phyloP scores from a whole-genome alignment of 305 asterid genomes.

The Plantago lanceolata region DNA sequence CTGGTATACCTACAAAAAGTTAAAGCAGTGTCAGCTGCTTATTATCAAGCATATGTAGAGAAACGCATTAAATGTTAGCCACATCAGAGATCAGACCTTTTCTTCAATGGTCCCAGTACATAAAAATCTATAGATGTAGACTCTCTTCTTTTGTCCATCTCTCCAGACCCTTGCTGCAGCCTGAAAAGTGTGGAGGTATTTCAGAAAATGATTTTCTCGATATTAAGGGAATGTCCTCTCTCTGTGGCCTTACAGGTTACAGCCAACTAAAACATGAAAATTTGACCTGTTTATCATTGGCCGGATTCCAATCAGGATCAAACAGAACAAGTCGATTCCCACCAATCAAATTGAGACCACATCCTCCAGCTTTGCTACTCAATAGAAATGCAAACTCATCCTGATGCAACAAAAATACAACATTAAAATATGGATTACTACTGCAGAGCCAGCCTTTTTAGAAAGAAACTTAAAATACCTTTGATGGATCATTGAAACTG shows the following conservation, averaged over 20 bases:
- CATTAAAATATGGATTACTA: conserved; percentile 19
- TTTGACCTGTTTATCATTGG: conserved; percentile 94
- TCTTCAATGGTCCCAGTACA: conserved; percentile 96
- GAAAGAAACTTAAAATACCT: conserved; percentile 46
- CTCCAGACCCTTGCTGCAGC: conserved; percentile 99
- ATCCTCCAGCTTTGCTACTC: conserved; percentile 99
- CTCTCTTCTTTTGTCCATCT: conserved; percentile 99
- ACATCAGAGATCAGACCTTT: conserved; percentile 58
- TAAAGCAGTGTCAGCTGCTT: conserved; percentile 14
- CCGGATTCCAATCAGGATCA: conserved; percentile 99
- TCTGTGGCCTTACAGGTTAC: conserved; percentile 18
- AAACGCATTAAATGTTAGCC: conserved; percentile 25
- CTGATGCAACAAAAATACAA: conserved; percentile 37
- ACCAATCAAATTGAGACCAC: conserved; percentile 96
- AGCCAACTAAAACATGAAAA: conserved; percentile 14
- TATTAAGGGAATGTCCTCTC: conserved; percentile 3
- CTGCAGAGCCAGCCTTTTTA: conserved; percentile 20
- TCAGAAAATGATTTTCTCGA: conserved; percentile 12
- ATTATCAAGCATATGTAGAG: conserved; percentile 7
- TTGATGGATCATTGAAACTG: conserved; percentile 74
- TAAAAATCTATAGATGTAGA: conserved; percentile 89
- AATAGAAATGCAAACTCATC: conserved; percentile 95
- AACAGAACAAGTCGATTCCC: conserved; percentile 90
- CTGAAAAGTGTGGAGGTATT: conserved; percentile 39
- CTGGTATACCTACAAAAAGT: conserved; percentile 84